Evolutionary conservation across 805 yeast genomes (phyloP).

Genomic region (Saccharomycopsis sp.): DNA sequence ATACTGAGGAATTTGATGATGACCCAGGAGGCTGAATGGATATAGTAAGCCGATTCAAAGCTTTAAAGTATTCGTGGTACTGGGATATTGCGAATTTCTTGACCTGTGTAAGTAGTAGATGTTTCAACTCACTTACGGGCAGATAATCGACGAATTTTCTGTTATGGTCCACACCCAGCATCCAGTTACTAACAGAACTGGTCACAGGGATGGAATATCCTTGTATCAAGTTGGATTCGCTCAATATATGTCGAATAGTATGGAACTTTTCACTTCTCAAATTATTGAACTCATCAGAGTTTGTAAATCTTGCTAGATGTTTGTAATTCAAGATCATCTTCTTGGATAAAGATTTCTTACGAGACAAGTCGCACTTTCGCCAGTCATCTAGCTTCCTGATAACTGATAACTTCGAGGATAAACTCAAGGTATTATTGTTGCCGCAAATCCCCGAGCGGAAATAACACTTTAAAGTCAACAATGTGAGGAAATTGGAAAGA

Average conservation of each 20-base stretch:
- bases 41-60: background rate
- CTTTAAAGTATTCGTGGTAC: background rate
- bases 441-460: background rate
- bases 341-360: background rate
- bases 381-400: background rate
- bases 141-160: background rate
- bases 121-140: background rate
- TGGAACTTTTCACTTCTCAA: constrained; percentile 1
- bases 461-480: constrained; percentile 5
- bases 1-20: background rate
- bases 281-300: background rate
- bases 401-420: background rate
- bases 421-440: background rate
- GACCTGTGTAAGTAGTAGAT: background rate
- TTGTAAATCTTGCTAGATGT: background rate
- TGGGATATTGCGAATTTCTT: background rate
- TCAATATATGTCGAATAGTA: background rate
- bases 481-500: constrained; percentile 7
- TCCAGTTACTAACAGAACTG: background rate
- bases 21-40: background rate
- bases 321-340: background rate
- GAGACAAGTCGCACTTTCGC: background rate
- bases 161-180: background rate
- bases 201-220: background rate
- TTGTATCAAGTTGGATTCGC: background rate